Conservation (phyloP, 306 rosid species). For the Carpinus fangiana region DNA sequence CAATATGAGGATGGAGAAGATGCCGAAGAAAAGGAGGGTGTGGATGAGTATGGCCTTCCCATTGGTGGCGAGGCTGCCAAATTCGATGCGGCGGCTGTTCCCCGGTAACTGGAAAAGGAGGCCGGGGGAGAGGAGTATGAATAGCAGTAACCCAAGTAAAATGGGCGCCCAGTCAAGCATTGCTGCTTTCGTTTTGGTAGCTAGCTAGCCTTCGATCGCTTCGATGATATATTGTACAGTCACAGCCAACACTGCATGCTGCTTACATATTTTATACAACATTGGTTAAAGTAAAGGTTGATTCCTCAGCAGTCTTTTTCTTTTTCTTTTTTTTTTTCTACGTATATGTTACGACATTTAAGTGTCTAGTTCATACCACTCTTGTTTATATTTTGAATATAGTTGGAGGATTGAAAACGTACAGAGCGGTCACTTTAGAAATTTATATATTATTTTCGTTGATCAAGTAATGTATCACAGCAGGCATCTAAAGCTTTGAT, state of each 20-base stretch:
- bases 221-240: not conserved
- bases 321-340: no score
- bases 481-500: not conserved
- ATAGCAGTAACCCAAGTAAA: constrained; percentile 41
- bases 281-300: not conserved
- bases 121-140: constrained; percentile 61
- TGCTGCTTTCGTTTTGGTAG: not conserved
- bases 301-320: not conserved
- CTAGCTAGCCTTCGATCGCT: not conserved
- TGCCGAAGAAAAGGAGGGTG: constrained; percentile 46
- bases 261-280: not conserved
- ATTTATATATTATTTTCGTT: not conserved
- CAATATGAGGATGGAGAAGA: constrained; percentile 55
- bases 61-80: constrained; percentile 50
- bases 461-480: not conserved
- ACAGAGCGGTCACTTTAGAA: not conserved
- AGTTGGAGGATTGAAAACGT: not conserved
- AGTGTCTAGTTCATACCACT: no score
- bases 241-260: not conserved
- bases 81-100: constrained; percentile 36
- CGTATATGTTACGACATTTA: no score
- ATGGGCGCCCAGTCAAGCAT: constrained; percentile 67
- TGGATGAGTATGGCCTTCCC: constrained; percentile 53
- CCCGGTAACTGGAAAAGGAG: constrained; percentile 59
- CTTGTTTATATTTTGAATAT: no score